Percentiles rank a stretch among this genome's conserved stretches.
Conservation (phyloP, 805 yeast genomes). For the Candida awuae region DNA sequence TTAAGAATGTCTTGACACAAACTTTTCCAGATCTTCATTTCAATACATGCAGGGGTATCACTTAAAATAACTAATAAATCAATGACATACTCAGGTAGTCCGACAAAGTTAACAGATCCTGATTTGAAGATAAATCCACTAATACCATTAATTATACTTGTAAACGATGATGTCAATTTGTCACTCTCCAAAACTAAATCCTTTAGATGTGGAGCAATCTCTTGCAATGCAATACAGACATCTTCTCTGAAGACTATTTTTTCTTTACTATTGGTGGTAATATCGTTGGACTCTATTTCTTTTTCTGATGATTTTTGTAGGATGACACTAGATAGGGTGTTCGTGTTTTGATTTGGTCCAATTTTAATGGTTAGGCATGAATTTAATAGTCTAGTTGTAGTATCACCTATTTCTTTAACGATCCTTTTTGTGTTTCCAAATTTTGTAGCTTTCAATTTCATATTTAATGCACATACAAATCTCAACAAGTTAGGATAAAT, state of each 20-base stretch:
- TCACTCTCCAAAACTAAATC: slow-evolving; percentile 51
- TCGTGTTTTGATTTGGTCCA: slow-evolving; percentile 15
- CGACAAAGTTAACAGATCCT: slow-evolving; percentile 27
- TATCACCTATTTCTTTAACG: slow-evolving; percentile 40
- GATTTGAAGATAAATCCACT: slow-evolving; percentile 46
- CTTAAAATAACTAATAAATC: slow-evolving; percentile 34
- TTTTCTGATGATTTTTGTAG: not conserved
- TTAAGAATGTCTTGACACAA: slow-evolving; percentile 55
- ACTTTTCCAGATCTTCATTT: slow-evolving; percentile 53
- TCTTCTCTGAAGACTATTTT: slow-evolving; percentile 34
- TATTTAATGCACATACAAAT: slow-evolving; percentile 43
- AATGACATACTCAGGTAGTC: slow-evolving; percentile 32
- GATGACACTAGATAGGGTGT: slow-evolving; percentile 2
- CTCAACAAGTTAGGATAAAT: slow-evolving; percentile 47
- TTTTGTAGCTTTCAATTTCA: slow-evolving; percentile 49
- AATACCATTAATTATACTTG: slow-evolving; percentile 45
- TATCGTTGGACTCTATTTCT: not conserved
- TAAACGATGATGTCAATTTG: slow-evolving; percentile 41
- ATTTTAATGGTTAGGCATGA: slow-evolving; percentile 20
- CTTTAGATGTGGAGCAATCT: slow-evolving; percentile 31
- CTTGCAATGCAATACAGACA: slow-evolving; percentile 34
- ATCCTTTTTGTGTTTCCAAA: slow-evolving; percentile 55
- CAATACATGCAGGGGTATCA: slow-evolving; percentile 29
- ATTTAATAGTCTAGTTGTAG: slow-evolving; percentile 21
- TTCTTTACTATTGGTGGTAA: slow-evolving; percentile 4